Base-by-base conservation (phyloP, 2,329 filamentous ascomycete genomes). In the Penicillium sumatraense region DNA sequence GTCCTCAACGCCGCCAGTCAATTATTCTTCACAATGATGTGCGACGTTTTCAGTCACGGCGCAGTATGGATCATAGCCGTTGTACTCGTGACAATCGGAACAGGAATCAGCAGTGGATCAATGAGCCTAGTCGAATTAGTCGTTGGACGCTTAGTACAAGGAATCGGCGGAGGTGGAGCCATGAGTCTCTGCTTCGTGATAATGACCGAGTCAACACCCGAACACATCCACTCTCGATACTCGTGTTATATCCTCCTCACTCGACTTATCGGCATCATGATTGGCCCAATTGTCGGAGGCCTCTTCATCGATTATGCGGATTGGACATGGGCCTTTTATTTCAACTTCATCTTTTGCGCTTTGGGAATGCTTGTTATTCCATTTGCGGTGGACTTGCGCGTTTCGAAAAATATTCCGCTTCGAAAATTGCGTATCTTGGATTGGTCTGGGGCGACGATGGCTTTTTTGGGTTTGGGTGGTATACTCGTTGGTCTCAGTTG, bases 131-230 rank as follows among this genome's bases (percentile, higher is more conserved):
- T 61, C 1, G 68, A 67, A n/a, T 65, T 81, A 46, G 68, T 80
- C 9, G 65, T 75, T 16, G 79, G 78, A 13, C 73, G 79, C 18
- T 65, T 72, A 14, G 60, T 81, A 3, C 79, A 81, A 59, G 79
- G 79, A 1, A 66, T 79, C 9, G 79, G 79, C 10, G 78, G 78
- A 18, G 78, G 79, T 2, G 79, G 78, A 0, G 72, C 78, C 4
- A 72, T 75, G 53, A 69, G 70, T 1, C 61, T 80, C 1, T 77
- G 77, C 26, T 70, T 76, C 21, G 64, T 80, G 38, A 66, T 80
- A 21, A 67, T 80, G 51, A 69, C 73, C 0, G 78, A 80, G 36
- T 67, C 78, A 1, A 70, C 78, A 3, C 70, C 72, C 1, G 56
- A 70, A 23, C 60, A 63, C 3, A 65, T 72, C 7, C 70, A 71